Evolutionary conservation across 495 filamentous ascomycete species (phyloP).

Genomic region (Annulohypoxylon bovei): DNA sequence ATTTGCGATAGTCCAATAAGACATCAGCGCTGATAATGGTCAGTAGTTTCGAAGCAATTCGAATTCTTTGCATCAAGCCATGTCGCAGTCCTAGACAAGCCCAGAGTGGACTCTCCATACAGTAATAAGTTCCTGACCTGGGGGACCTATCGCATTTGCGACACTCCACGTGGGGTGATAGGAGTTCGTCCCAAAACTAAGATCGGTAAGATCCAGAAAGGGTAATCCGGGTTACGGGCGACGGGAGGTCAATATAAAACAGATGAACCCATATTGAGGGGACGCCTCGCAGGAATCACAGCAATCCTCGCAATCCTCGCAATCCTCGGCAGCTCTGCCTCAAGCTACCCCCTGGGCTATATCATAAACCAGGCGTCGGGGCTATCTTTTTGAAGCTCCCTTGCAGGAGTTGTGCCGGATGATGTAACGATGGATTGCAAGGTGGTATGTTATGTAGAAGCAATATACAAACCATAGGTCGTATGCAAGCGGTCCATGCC

Average conservation of each 20-base stretch:
- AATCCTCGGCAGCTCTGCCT: conserved; percentile 33
- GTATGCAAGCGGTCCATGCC: conserved; percentile 24
- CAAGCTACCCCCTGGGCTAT: not conserved
- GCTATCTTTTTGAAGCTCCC: conserved; percentile 36
- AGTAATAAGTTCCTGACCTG: conserved; percentile 17
- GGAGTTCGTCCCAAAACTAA: conserved; percentile 23
- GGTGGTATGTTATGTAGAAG: conserved; percentile 26
- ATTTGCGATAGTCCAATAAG: conserved; percentile 24
- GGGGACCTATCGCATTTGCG: conserved; percentile 27
- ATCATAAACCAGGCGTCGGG: conserved; percentile 22
- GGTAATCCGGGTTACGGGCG: conserved; percentile 32
- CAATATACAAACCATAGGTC: not conserved
- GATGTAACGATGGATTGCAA: conserved; percentile 41
- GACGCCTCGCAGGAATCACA: conserved; percentile 20
- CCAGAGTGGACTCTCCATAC: conserved; percentile 20
- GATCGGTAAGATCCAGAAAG: conserved; percentile 21
- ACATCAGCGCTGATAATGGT: conserved; percentile 1
- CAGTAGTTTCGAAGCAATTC: conserved; percentile 13
- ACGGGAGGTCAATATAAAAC: conserved; percentile 40
- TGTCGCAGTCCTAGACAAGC: conserved; percentile 23
- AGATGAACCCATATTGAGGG: conserved; percentile 40
- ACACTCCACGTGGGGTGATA: conserved; percentile 39
- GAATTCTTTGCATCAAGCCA: conserved; percentile 5
- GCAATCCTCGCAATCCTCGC: conserved; percentile 12
- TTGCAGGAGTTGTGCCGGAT: conserved; percentile 36